phyloP scores from a whole-genome alignment of 257 asterid genomes.

The Nicotiana paniculata region DNA sequence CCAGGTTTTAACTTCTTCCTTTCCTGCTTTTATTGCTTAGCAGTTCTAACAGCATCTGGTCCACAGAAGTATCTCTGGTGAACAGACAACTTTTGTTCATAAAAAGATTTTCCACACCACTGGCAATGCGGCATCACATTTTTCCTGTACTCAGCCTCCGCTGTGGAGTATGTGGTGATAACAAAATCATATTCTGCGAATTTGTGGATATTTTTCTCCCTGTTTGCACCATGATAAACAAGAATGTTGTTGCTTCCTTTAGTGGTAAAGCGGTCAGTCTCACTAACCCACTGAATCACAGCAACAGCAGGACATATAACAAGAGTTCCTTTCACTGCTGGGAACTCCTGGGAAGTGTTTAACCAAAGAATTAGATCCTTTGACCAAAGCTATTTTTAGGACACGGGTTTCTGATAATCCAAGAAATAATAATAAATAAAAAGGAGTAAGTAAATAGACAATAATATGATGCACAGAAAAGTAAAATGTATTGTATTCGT shows the following conservation, averaged over 20 bases:
- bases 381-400: too few relatives aligned
- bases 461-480: too few relatives aligned
- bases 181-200: constrained; percentile 80
- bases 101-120: constrained; percentile 64
- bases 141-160: constrained; percentile 79
- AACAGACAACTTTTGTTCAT: constrained; percentile 41
- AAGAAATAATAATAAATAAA: too few relatives aligned
- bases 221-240: constrained; percentile 80
- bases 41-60: constrained; percentile 65
- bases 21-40: constrained; percentile 77
- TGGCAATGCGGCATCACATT: constrained; percentile 77
- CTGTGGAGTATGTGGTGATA: constrained; percentile 79
- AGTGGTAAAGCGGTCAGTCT: constrained; percentile 72
- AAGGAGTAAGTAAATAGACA: too few relatives aligned
- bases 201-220: constrained; percentile 47
- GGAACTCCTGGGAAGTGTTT: constrained; percentile 35
- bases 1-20: constrained; percentile 32
- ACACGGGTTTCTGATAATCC: too few relatives aligned
- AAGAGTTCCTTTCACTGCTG: constrained; percentile 67
- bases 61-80: constrained; percentile 80
- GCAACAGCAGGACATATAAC: constrained; percentile 96
- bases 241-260: constrained; percentile 77
- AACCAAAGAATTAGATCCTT: too few relatives aligned
- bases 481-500: too few relatives aligned
- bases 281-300: constrained; percentile 82